These are phyloP conservation scores for Populus euphratica DNA, from an alignment of 345 rosid genomes.

Conservation along the genomic window DNA sequence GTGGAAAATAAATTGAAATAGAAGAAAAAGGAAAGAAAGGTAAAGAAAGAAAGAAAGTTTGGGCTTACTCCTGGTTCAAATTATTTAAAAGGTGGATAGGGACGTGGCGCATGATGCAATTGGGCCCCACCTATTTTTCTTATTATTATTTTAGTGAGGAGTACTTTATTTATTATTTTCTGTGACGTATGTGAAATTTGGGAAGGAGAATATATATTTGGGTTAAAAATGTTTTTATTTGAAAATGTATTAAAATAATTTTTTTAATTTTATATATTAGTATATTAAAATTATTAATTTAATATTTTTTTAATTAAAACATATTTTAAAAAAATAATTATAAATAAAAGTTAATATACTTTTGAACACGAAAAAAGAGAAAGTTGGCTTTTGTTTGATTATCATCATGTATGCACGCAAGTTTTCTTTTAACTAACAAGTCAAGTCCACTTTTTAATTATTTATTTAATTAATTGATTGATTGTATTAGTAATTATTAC, in stretches of 20 bases:
- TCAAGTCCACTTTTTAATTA: background rate
- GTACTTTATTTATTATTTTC: background rate
- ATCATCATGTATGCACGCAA: background rate
- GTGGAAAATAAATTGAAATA: background rate
- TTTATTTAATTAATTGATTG: background rate
- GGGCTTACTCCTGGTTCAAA: constrained; percentile 20
- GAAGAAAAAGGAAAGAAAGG: background rate
- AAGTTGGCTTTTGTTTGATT: constrained; percentile 28
- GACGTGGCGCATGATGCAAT: constrained; percentile 44
- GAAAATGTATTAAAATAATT: background rate
- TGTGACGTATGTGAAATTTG: background rate
- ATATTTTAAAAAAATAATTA: background rate
- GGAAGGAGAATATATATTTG: background rate
- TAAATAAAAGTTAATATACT: background rate
- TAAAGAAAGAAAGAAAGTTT: background rate
- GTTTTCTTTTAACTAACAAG: background rate
- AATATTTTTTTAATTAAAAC: background rate
- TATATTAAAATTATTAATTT: background rate
- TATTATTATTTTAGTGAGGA: background rate
- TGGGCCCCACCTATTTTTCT: constrained; percentile 7
- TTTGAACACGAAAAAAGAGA: background rate
- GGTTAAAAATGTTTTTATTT: background rate
- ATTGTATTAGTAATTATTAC: background rate
- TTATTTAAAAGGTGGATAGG: constrained; percentile 34
- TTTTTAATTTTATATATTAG: too few species aligned